Evolutionary conservation across 768 basidiomycete genomes (phyloP).

Genomic region (Mycena floridula): DNA sequence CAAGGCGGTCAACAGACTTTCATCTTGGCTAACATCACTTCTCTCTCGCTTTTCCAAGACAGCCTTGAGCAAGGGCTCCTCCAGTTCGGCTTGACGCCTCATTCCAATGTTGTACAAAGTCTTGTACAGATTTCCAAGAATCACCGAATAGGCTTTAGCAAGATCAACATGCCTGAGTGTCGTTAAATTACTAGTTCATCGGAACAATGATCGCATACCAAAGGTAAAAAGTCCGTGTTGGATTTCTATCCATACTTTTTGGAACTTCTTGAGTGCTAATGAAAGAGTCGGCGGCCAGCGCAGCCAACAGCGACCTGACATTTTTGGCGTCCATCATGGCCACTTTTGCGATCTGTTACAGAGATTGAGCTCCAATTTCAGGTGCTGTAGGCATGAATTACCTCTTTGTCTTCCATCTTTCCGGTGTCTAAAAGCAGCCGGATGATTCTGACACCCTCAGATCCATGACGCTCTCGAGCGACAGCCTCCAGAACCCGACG

Average conservation of each 20-base stretch:
- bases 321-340: slow-evolving; percentile 92
- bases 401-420: slow-evolving; percentile 94
- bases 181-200: too few relatives aligned
- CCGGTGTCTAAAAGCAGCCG: slow-evolving; percentile 73
- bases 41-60: slow-evolving; percentile 79
- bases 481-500: slow-evolving; percentile 70
- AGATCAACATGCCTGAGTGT: slow-evolving; percentile 81
- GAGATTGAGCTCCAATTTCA: neutral
- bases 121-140: slow-evolving; percentile 81
- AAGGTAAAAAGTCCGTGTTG: slow-evolving; percentile 83
- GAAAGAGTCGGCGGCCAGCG: slow-evolving; percentile 73
- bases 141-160: slow-evolving; percentile 69
- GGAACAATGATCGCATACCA: slow-evolving; percentile 56
- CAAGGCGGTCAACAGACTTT: slow-evolving; percentile 53
- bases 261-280: slow-evolving; percentile 93
- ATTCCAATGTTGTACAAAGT: slow-evolving; percentile 80
- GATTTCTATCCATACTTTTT: slow-evolving; percentile 84
- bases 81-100: slow-evolving; percentile 68
- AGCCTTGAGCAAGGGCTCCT: slow-evolving; percentile 55
- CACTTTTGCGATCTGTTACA: slow-evolving; percentile 74
- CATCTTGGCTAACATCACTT: slow-evolving; percentile 76
- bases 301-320: slow-evolving; percentile 72
- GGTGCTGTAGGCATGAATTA: slow-evolving; percentile 23
- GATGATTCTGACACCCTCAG: slow-evolving; percentile 77
- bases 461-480: slow-evolving; percentile 77